Evolutionary conservation across 352 stramenopile species (phyloP).

Genomic region (Pythium monospermum): DNA sequence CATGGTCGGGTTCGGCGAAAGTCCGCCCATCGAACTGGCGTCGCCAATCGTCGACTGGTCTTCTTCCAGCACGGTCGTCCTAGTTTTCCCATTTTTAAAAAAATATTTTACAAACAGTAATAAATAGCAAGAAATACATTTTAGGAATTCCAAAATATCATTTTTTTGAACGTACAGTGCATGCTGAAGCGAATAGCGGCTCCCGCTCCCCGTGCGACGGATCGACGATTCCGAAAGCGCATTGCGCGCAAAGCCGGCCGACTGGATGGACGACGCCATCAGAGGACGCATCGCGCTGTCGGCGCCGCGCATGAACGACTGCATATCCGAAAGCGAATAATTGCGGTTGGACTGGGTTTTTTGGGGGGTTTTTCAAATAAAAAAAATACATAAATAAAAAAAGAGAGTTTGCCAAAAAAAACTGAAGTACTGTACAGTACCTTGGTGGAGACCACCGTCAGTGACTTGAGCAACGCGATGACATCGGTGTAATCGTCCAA

Average conservation of each 20-base stretch:
- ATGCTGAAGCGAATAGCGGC: slow-evolving; percentile 47
- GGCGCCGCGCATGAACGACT: slow-evolving; percentile 52
- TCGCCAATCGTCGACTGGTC: slow-evolving; percentile 28
- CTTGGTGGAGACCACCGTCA: slow-evolving; percentile 75
- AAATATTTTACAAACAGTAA: too few relatives aligned
- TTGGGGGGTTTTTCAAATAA: neutral
- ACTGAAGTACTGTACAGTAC: slow-evolving; percentile 29
- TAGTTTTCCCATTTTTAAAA: too few relatives aligned
- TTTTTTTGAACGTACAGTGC: slow-evolving; percentile 48
- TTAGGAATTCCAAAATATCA: too few relatives aligned
- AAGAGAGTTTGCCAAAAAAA: too few relatives aligned
- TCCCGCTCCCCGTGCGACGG: slow-evolving; percentile 43
- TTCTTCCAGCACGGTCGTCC: slow-evolving; percentile 66
- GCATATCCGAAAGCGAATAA: slow-evolving; percentile 82
- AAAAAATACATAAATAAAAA: too few relatives aligned
- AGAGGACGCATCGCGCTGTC: slow-evolving; percentile 40
- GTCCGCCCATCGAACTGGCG: slow-evolving; percentile 3
- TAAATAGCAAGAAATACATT: too few relatives aligned
- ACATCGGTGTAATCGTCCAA: slow-evolving; percentile 96
- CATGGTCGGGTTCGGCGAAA: slow-evolving; percentile 15
- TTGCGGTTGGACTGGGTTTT: slow-evolving; percentile 66
- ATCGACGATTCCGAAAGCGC: slow-evolving; percentile 46
- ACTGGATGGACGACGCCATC: slow-evolving; percentile 42
- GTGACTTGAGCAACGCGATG: slow-evolving; percentile 85
- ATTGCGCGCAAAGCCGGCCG: slow-evolving; percentile 30